Evolutionary conservation across 257 asterid species (phyloP).

Genomic region (Gentiana dahurica): DNA sequence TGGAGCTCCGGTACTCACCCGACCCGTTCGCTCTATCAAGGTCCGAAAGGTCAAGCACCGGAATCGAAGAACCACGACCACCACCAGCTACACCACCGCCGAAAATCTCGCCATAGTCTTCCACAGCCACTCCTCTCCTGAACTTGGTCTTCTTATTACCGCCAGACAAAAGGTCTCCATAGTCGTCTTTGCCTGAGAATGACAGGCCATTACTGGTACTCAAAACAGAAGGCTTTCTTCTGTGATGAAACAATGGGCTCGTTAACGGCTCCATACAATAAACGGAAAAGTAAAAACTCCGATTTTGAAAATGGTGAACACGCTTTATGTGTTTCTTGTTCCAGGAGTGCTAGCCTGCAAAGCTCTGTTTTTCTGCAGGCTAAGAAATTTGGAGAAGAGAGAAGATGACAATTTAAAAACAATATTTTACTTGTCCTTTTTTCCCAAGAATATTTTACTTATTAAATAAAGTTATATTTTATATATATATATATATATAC

Average conservation of each 20-base stretch:
- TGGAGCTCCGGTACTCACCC: conserved; percentile 28
- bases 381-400: conserved; percentile 27
- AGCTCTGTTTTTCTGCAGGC: conserved; percentile 14
- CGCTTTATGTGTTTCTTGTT: conserved; percentile 6
- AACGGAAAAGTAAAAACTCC: not conserved
- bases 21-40: conserved; percentile 33
- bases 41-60: conserved; percentile 63
- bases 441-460: too few species aligned
- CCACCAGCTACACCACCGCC: conserved; percentile 23
- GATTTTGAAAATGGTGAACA: not conserved
- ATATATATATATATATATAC: too few species aligned
- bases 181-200: conserved; percentile 50
- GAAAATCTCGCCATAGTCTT: conserved; percentile 72
- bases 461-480: too few species aligned
- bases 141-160: conserved; percentile 15
- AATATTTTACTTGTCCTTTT: too few species aligned
- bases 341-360: conserved; percentile 17
- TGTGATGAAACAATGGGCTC: conserved; percentile 40
- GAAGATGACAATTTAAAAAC: conserved; percentile 7
- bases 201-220: conserved; percentile 19
- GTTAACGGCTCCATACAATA: conserved; percentile 57
- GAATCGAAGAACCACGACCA: conserved; percentile 48
- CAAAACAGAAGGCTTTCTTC: conserved; percentile 37
- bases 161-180: conserved; percentile 59
- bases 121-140: conserved; percentile 12